phyloP scores from a whole-genome alignment of 2,329 filamentous ascomycete genomes.

The Balansia obtecta region DNA sequence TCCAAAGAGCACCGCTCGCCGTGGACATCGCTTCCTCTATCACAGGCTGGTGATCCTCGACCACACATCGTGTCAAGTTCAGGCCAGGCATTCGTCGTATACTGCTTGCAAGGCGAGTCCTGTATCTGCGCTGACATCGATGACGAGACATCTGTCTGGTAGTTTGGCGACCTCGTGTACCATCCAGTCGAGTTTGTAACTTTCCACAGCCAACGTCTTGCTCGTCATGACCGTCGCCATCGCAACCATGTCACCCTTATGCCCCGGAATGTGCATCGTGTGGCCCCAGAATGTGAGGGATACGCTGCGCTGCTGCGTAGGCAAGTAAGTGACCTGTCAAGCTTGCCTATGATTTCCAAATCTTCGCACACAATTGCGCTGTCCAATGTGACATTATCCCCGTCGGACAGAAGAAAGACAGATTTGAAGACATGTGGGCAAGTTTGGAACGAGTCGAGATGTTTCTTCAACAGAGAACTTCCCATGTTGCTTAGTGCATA shows the following conservation, averaged over 20 bases:
- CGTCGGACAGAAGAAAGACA: too few relatives aligned
- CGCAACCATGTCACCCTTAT: slow-evolving; percentile 15
- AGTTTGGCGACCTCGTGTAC: background rate
- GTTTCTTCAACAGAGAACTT: background rate
- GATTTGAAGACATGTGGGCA: too few relatives aligned
- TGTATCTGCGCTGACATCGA: slow-evolving; percentile 10
- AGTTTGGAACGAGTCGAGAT: too few relatives aligned
- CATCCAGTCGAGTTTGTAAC: slow-evolving; percentile 21
- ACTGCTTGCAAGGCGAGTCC: slow-evolving; percentile 12
- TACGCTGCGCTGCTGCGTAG: slow-evolving; percentile 16
- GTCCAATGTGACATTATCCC: background rate
- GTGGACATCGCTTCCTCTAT: slow-evolving; percentile 12
- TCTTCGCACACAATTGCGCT: too few relatives aligned
- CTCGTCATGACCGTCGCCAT: slow-evolving; percentile 14
- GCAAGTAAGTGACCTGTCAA: slow-evolving; percentile 14
- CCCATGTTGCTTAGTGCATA: background rate
- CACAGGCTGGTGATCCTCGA: slow-evolving; percentile 7
- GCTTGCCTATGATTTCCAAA: background rate
- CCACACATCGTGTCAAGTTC: slow-evolving; percentile 6
- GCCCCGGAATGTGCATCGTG: slow-evolving; percentile 12
- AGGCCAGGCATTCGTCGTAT: background rate
- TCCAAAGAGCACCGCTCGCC: slow-evolving; percentile 3
- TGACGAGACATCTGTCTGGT: slow-evolving; percentile 6
- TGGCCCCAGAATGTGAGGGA: slow-evolving; percentile 21
- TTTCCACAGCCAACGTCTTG: slow-evolving; percentile 13